A percentile compares a stretch with the other conserved stretches of the same genome.
phyloP scores from a whole-genome alignment of 192 early-diverging fungal genomes.

The Coemansia javaensis region DNA sequence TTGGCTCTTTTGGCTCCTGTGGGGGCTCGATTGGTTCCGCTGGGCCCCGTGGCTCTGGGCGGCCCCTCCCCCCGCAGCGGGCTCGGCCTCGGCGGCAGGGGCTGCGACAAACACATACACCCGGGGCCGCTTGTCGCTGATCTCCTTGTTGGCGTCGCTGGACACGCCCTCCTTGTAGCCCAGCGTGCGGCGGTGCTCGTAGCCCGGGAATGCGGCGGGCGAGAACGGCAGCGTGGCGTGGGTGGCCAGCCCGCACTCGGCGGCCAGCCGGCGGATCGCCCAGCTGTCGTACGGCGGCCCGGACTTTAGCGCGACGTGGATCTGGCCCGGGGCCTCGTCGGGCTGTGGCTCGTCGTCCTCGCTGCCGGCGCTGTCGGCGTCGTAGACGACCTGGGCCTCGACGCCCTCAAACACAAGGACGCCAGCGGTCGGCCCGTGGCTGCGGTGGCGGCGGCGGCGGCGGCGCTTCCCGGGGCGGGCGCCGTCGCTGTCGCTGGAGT shows the following conservation, averaged over 20 bases:
- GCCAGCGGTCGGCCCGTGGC: not conserved
- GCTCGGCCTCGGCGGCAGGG: not conserved
- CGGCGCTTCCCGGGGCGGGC: not conserved
- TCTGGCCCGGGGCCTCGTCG: conserved; percentile 50
- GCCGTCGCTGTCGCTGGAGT: not conserved
- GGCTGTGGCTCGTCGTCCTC: not conserved
- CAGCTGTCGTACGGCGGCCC: conserved; percentile 84
- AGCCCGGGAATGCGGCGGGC: conserved; percentile 69
- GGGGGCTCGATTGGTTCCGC: not conserved
- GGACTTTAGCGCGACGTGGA: conserved; percentile 82
- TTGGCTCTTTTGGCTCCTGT: too few species aligned
- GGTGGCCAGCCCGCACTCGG: conserved; percentile 55
- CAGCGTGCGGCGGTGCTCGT: conserved; percentile 91
- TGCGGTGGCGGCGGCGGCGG: conserved; percentile 1
- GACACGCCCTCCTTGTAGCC: conserved; percentile 84
- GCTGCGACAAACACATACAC: conserved; percentile 64
- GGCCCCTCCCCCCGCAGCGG: not conserved
- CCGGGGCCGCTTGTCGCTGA: conserved; percentile 58
- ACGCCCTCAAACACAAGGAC: conserved; percentile 39
- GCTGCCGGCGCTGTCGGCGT: conserved; percentile 12
- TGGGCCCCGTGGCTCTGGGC: not conserved
- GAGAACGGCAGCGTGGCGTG: conserved; percentile 62
- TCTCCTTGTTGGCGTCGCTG: conserved; percentile 72
- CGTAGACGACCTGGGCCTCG: conserved; percentile 21
- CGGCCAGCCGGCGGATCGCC: conserved; percentile 77